Base-by-base conservation (phyloP, 169 alveolate species). In the Plasmodium vivax region DNA sequence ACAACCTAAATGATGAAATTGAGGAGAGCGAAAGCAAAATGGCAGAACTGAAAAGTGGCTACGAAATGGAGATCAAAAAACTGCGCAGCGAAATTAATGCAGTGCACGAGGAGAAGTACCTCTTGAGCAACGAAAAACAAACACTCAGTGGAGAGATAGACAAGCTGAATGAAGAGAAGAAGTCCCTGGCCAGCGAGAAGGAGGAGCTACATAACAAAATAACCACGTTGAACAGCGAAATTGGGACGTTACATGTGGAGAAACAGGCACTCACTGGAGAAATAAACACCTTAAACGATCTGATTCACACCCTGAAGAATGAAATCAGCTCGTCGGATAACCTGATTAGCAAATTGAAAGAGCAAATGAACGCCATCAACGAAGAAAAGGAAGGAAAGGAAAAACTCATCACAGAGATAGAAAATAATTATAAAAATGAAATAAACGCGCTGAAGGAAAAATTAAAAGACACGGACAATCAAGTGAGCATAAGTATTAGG, bases 391-490 rank as follows among this genome's bases (percentile, higher is more conserved):
- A 85, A 34, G 93, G 80, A 1, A 58, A 85, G 45, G 77, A 77
- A 51, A 47, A 74, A 30, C 27, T 74, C 23, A 38, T 85, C 16
- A 14, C 58, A 10, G 93, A 85, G 62, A 74, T 47, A 1, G 85
- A 85, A 51, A 85, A 75, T 54, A 85, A 85, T 30, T 74, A 85
- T 43, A 27, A 85, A 45, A 71, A 84, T 32, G 93, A 85, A 77
- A 74, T 85, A 32, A 32, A 38, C 19, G 34, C 51, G n/a, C 56
- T 88, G 34, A 68, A 88, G 72, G 41, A 68, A 41, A 77, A 88
- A 51, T 79, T 88, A 32, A 79, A 38, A 38, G 82, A 38, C 10
- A 88, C 51, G 12, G 77, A 88, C 30, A 36, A 75, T 54, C 77
- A 68, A 68, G n/a, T 68, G 77, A 38, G 68, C 27, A 30, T 19